These are phyloP conservation scores for Vitis cinerea DNA, from an alignment of 164 flowering plant species.

Conservation along the genomic window DNA sequence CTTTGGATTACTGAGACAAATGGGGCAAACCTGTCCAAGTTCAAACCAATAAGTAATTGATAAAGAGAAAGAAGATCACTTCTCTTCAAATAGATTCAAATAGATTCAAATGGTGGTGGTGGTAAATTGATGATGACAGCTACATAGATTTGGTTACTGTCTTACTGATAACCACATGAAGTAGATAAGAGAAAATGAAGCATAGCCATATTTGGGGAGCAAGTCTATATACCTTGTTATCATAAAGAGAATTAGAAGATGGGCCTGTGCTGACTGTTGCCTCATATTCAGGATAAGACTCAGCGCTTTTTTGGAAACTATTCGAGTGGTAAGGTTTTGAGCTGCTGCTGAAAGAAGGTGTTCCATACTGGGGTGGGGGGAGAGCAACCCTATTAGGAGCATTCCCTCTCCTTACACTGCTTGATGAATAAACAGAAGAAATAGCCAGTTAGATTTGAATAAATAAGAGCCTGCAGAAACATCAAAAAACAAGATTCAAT, in stretches of 20 bases:
- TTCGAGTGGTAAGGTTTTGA: slow-evolving; percentile 20
- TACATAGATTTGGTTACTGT: not conserved
- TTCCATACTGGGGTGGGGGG: slow-evolving; percentile 34
- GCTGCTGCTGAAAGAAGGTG: slow-evolving; percentile 14
- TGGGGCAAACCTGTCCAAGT: slow-evolving; percentile 36
- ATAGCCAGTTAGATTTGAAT: too few species aligned
- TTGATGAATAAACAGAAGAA: not conserved
- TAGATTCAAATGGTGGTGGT: not conserved
- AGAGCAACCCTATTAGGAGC: slow-evolving; percentile 33
- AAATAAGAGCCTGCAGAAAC: not conserved
- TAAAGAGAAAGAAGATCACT: not conserved
- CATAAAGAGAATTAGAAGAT: slow-evolving; percentile 15
- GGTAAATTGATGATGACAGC: not conserved
- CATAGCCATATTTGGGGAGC: not conserved
- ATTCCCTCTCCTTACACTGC: slow-evolving; percentile 20
- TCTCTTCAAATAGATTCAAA: too few species aligned
- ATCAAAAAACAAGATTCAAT: not conserved
- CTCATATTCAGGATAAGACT: slow-evolving; percentile 15
- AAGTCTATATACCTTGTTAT: slow-evolving; percentile 20
- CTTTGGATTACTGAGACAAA: slow-evolving; percentile 39
- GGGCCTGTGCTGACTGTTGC: slow-evolving; percentile 11
- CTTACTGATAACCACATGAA: not conserved
- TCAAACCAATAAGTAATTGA: not conserved
- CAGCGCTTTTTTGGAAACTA: slow-evolving; percentile 30
- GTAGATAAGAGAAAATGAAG: not conserved